Percentiles rank a stretch among this genome's conserved stretches.
phyloP scores from a whole-genome alignment of 768 basidiomycete species.

The Auriculariales sp. region DNA sequence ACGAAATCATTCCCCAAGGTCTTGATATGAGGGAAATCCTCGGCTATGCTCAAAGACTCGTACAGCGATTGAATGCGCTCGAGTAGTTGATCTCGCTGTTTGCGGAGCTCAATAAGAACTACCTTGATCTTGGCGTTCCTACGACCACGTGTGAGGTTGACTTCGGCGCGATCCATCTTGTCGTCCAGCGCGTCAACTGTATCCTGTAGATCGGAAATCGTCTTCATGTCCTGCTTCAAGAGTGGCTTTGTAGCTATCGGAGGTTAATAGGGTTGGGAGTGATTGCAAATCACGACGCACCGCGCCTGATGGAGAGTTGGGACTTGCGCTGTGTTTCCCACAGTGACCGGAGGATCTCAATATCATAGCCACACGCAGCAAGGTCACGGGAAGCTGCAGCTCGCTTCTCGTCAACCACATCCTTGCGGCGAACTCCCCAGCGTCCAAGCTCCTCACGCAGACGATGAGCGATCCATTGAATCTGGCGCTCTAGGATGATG shows the following conservation, averaged over 20 bases:
- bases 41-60: constrained; percentile 19
- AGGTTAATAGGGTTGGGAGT: neutral
- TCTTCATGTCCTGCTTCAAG: constrained; percentile 20
- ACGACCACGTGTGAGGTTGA: constrained; percentile 3
- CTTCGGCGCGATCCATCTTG: constrained; percentile 8
- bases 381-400: constrained; percentile 9
- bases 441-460: constrained; percentile 16
- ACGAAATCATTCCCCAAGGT: constrained; percentile 18
- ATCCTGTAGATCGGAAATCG: constrained; percentile 17
- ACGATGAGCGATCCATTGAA: constrained; percentile 13
- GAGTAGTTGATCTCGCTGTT: constrained; percentile 7
- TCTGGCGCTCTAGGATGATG: constrained; percentile 22
- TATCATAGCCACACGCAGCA: constrained; percentile 7
- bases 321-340: constrained; percentile 20
- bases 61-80: constrained; percentile 19
- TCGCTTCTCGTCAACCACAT: constrained; percentile 9
- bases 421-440: constrained; percentile 16
- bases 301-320: constrained; percentile 16
- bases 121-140: neutral
- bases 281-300: constrained; percentile 13
- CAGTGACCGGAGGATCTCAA: constrained; percentile 13
- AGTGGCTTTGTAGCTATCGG: constrained; percentile 2
- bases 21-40: constrained; percentile 19
- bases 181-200: constrained; percentile 14
- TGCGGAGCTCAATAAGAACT: constrained; percentile 10